Evolutionary conservation across 495 filamentous ascomycete species (phyloP).

Genomic region (Schizothecium vesticola): DNA sequence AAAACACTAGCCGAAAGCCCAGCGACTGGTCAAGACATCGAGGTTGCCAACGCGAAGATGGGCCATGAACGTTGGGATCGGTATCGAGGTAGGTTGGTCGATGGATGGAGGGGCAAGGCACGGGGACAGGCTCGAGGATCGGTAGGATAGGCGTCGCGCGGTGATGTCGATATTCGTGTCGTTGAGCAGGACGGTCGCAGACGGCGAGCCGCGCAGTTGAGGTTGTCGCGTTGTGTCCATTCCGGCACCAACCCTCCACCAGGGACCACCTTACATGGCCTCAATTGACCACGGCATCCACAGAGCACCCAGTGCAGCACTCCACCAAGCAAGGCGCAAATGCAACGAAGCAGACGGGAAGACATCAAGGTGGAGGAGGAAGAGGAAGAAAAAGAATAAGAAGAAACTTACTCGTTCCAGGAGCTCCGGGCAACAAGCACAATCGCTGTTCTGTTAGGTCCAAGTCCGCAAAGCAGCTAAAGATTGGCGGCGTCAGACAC

Average conservation of each 20-base stretch:
- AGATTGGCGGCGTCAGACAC: conserved; percentile 11
- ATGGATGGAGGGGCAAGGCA: not conserved
- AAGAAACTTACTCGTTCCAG: conserved; percentile 16
- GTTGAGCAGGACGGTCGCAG: not conserved
- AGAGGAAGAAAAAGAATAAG: too few relatives aligned
- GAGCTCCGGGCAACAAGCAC: conserved; percentile 12
- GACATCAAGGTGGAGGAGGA: not conserved
- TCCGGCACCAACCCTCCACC: not conserved
- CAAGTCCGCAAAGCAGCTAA: conserved; percentile 14
- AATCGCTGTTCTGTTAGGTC: not conserved
- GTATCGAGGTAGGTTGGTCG: not conserved
- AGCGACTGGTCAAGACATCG: not conserved
- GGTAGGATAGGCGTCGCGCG: not conserved
- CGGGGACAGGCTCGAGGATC: not conserved
- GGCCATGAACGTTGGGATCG: not conserved
- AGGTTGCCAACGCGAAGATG: not conserved
- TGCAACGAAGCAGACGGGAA: not conserved
- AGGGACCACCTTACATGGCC: not conserved
- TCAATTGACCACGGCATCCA: not conserved
- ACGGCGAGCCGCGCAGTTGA: not conserved
- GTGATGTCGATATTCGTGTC: not conserved
- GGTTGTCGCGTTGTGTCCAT: not conserved
- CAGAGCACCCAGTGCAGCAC: not conserved
- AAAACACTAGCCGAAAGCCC: too few relatives aligned
- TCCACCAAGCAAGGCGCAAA: not conserved